Percentiles rank a stretch among this genome's conserved stretches.
Evolutionary conservation across 306 rosid species (phyloP).

Genomic region (Acmispon strigosus): DNA sequence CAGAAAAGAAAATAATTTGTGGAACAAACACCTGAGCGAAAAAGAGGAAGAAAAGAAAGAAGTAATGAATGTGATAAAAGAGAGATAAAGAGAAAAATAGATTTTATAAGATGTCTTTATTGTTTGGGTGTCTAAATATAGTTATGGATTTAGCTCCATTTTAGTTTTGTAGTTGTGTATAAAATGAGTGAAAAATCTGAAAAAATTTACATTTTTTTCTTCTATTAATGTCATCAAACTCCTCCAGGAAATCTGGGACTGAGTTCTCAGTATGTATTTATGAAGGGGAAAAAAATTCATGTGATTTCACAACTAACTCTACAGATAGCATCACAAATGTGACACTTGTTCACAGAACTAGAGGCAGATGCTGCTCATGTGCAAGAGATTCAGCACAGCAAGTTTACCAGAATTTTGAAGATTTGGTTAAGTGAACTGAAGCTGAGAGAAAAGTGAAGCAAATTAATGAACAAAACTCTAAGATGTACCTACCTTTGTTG

Average conservation of each 20-base stretch:
- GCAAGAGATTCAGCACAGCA: too few relatives aligned
- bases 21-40: too few relatives aligned
- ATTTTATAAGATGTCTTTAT: too few relatives aligned
- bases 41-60: too few relatives aligned
- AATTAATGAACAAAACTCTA: background rate
- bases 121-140: too few relatives aligned
- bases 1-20: too few relatives aligned
- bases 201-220: background rate
- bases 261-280: background rate
- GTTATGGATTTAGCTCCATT: background rate
- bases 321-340: background rate
- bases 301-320: background rate
- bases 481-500: constrained; percentile 46
- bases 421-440: background rate
- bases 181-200: background rate
- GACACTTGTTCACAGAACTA: background rate
- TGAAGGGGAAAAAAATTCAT: background rate
- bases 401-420: background rate
- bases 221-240: background rate
- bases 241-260: too few relatives aligned
- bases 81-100: too few relatives aligned
- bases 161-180: background rate
- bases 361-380: too few relatives aligned
- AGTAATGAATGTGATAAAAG: too few relatives aligned
- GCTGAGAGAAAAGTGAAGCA: background rate